Evolutionary conservation across 164 flowering plant species (phyloP).

Genomic region (Annona squamosa): DNA sequence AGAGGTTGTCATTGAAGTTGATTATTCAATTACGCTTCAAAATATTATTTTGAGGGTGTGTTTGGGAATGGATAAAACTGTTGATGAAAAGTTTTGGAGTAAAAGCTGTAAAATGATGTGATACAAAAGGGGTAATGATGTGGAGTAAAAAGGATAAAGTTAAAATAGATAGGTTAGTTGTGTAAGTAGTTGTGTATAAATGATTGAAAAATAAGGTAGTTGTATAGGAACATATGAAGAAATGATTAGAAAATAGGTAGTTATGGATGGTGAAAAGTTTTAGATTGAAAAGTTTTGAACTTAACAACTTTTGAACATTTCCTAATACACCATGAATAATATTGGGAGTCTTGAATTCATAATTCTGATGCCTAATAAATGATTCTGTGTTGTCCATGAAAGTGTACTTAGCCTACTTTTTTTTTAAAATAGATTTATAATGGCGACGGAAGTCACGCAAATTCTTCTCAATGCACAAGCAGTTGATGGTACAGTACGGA

Average conservation of each 20-base stretch:
- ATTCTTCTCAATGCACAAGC: constrained; percentile 57
- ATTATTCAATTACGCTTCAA: neutral
- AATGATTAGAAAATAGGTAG: no score
- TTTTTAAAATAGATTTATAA: constrained; percentile 12
- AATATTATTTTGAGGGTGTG: neutral
- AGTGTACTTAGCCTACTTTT: neutral
- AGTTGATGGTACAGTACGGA: constrained; percentile 40
- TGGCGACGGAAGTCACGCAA: constrained; percentile 60
- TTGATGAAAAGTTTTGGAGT: no score
- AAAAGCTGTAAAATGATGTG: no score
- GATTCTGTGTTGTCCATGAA: neutral
- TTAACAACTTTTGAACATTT: neutral
- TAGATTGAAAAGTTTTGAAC: no score
- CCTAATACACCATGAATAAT: neutral
- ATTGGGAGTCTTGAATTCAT: neutral
- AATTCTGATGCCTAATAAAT: neutral
- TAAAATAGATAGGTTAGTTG: no score
- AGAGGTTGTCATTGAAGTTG: neutral
- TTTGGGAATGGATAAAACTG: no score
- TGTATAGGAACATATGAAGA: no score
- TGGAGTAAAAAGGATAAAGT: no score
- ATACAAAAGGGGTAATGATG: no score
- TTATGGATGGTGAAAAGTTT: no score
- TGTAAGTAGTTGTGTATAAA: no score
- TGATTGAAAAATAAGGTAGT: no score